Evolutionary conservation across 257 asterid genomes (phyloP).

Genomic region (Schizonepeta tenuifolia): DNA sequence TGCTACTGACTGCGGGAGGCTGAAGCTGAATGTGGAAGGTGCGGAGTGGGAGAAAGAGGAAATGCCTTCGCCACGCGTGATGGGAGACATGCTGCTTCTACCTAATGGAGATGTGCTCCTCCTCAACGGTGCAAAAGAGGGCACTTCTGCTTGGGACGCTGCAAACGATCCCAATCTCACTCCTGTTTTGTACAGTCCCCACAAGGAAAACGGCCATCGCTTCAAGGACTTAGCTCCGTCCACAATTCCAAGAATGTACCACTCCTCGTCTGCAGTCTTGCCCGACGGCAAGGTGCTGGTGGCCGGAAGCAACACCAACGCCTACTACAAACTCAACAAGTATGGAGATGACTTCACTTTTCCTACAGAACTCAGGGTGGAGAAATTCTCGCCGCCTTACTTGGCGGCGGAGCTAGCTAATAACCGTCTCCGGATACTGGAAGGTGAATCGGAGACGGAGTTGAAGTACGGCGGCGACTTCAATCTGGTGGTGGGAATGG

Average conservation of each 20-base stretch:
- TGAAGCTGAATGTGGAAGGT: constrained; percentile 34
- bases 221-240: constrained; percentile 53
- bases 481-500: constrained; percentile 34
- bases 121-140: constrained; percentile 68
- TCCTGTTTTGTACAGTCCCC: constrained; percentile 69
- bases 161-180: constrained; percentile 61
- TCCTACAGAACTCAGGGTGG: constrained; percentile 74
- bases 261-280: constrained; percentile 61
- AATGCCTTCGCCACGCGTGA: constrained; percentile 76
- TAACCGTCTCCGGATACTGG: constrained; percentile 45
- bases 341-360: constrained; percentile 39
- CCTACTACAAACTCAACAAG: constrained; percentile 43
- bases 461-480: constrained; percentile 56
- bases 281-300: constrained; percentile 69
- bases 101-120: constrained; percentile 78
- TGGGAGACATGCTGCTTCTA: constrained; percentile 77
- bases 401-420: constrained; percentile 48
- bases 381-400: constrained; percentile 86
- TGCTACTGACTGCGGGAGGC: constrained; percentile 64
- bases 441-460: constrained; percentile 31
- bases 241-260: constrained; percentile 80
- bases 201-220: constrained; percentile 45
- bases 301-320: constrained; percentile 84
- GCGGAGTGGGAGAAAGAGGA: constrained; percentile 69
- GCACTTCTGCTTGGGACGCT: constrained; percentile 81